These are phyloP conservation scores for Termitomyces sp. DNA, from an alignment of 768 basidiomycete species.

Conservation along the genomic window DNA sequence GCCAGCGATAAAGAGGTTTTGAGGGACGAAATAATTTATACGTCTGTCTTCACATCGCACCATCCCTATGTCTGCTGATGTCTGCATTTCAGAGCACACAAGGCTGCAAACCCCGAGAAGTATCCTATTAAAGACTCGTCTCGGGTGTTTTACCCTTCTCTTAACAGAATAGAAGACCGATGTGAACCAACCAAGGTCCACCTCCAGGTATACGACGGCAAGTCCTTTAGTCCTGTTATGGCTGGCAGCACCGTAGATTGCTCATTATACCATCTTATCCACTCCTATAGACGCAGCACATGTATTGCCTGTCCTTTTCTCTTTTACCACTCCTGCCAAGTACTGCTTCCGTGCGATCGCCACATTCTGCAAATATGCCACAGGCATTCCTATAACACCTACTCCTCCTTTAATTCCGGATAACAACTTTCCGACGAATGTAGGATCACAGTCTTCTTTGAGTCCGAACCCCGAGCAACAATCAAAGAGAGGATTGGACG, in stretches of 20 bases:
- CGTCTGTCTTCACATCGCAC: conserved; percentile 37
- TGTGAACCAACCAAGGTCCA: conserved; percentile 75
- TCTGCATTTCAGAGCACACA: conserved; percentile 64
- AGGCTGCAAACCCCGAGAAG: conserved; percentile 76
- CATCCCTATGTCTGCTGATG: not conserved
- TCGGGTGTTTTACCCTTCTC: conserved; percentile 47
- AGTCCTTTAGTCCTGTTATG: conserved; percentile 20
- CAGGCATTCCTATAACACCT: conserved; percentile 32
- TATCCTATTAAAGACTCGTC: conserved; percentile 46
- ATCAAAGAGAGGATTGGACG: not conserved
- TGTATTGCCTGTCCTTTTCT: conserved; percentile 66
- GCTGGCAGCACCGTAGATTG: not conserved
- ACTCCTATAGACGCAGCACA: conserved; percentile 55
- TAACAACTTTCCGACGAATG: conserved; percentile 6
- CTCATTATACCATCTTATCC: not conserved
- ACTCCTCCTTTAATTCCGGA: conserved; percentile 6
- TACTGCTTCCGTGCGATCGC: conserved; percentile 78
- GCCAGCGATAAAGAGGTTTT: conserved; percentile 89
- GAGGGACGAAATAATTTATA: conserved; percentile 86
- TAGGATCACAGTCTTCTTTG: conserved; percentile 6
- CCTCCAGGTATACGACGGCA: conserved; percentile 89
- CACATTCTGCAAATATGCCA: conserved; percentile 61
- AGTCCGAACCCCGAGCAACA: not conserved
- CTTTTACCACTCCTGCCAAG: conserved; percentile 74
- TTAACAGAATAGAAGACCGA: conserved; percentile 48